phyloP scores from a whole-genome alignment of 306 rosid genomes.

The Abrus precatorius region DNA sequence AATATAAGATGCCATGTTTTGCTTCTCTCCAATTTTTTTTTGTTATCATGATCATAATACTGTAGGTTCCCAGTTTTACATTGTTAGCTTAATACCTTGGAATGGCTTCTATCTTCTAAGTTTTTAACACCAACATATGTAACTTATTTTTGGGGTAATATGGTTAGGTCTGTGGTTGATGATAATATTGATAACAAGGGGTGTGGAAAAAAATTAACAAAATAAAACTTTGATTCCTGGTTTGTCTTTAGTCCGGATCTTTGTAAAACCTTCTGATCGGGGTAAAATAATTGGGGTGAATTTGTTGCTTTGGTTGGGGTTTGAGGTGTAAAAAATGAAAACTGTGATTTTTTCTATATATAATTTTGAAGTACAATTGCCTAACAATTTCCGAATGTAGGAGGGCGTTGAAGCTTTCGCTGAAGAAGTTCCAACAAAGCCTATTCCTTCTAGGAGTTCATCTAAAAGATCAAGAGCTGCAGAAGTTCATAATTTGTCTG shows the following conservation, averaged over 20 bases:
- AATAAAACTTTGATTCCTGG: constrained; percentile 6
- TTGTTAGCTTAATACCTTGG: not conserved
- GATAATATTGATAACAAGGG: not conserved
- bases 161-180: constrained; percentile 11
- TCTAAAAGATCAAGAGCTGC: constrained; percentile 98
- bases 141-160: not conserved
- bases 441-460: constrained; percentile 59
- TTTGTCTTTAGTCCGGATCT: constrained; percentile 22
- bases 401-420: constrained; percentile 82
- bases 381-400: constrained; percentile 50
- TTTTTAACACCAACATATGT: not conserved
- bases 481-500: constrained; percentile 97
- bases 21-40: not conserved
- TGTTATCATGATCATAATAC: not conserved
- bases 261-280: constrained; percentile 19
- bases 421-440: constrained; percentile 61
- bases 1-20: not conserved
- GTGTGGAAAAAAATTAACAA: not conserved
- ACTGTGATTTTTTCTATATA: not conserved
- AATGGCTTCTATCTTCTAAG: not conserved
- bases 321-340: not conserved
- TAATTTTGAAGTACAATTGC: constrained; percentile 1
- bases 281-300: not conserved
- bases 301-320: constrained; percentile 7
- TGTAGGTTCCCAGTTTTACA: not conserved